Evolutionary conservation across 441 rosid species (phyloP).

Genomic region (Corymbia citriodora): DNA sequence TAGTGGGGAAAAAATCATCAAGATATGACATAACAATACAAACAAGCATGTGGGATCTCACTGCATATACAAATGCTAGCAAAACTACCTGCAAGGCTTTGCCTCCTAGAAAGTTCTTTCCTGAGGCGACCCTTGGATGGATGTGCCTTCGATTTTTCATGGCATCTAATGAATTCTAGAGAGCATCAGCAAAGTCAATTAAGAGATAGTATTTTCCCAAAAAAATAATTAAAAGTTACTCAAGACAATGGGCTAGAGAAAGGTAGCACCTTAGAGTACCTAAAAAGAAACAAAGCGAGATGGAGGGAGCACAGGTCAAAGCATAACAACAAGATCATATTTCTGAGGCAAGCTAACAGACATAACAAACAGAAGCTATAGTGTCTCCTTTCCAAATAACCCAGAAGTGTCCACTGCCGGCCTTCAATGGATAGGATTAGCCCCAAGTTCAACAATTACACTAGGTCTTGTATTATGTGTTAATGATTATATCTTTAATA

Average conservation of each 20-base stretch:
- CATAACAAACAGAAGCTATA: neutral
- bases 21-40: neutral
- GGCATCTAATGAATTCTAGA: neutral
- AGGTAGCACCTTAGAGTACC: neutral
- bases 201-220: no score
- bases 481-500: neutral
- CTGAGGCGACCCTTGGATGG: slow-evolving; percentile 16
- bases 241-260: neutral
- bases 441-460: neutral
- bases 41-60: neutral
- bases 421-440: neutral
- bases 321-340: neutral
- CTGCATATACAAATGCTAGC: neutral
- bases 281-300: neutral
- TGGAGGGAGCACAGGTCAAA: neutral
- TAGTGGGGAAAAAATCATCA: slow-evolving; percentile 9
- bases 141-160: slow-evolving; percentile 5
- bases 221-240: neutral
- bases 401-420: neutral
- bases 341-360: neutral
- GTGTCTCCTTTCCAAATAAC: neutral
- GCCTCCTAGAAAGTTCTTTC: slow-evolving; percentile 25
- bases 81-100: slow-evolving; percentile 60
- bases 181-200: neutral
- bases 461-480: neutral